Percentiles rank a stretch among this genome's conserved stretches.
phyloP scores from a whole-genome alignment of 495 filamentous ascomycete genomes.

The Neurospora sp. region DNA sequence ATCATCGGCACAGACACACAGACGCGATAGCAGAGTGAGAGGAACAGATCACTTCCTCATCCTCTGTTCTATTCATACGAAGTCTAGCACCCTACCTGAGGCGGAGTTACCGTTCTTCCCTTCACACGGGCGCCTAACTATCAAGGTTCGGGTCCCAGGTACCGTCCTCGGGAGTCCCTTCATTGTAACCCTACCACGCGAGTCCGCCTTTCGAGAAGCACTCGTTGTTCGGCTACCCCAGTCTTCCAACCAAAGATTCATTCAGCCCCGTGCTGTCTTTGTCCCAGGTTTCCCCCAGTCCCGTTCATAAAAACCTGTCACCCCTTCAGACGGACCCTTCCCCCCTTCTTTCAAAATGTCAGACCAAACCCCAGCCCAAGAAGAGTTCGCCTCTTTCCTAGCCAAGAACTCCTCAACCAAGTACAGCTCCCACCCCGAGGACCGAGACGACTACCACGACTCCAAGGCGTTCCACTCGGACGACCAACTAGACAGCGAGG shows the following conservation, averaged over 20 bases:
- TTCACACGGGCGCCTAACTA: not conserved
- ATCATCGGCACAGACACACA: not conserved
- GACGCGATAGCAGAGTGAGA: not conserved
- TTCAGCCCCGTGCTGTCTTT: not conserved
- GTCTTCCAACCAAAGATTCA: not conserved
- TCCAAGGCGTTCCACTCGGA: slow-evolving; percentile 38
- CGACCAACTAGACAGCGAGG: slow-evolving; percentile 40
- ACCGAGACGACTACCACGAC: slow-evolving; percentile 41
- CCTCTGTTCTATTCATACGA: not conserved
- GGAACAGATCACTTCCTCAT: not conserved
- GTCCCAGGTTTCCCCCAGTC: not conserved
- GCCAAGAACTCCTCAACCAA: slow-evolving; percentile 35
- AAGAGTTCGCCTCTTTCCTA: slow-evolving; percentile 73
- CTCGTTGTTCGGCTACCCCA: not conserved
- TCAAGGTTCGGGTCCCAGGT: not conserved
- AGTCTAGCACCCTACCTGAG: not conserved
- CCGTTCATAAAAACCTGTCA: not conserved
- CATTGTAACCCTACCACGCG: not conserved
- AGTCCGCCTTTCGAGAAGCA: not conserved
- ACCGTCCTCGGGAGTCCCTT: not conserved
- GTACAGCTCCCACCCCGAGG: slow-evolving; percentile 39
- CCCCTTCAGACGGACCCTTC: not conserved
- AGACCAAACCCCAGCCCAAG: slow-evolving; percentile 55
- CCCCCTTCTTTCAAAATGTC: slow-evolving; percentile 39
- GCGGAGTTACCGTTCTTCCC: not conserved